Conservation (phyloP, 1,284 basidiomycete genomes). For the Boletellus deceptivus region DNA sequence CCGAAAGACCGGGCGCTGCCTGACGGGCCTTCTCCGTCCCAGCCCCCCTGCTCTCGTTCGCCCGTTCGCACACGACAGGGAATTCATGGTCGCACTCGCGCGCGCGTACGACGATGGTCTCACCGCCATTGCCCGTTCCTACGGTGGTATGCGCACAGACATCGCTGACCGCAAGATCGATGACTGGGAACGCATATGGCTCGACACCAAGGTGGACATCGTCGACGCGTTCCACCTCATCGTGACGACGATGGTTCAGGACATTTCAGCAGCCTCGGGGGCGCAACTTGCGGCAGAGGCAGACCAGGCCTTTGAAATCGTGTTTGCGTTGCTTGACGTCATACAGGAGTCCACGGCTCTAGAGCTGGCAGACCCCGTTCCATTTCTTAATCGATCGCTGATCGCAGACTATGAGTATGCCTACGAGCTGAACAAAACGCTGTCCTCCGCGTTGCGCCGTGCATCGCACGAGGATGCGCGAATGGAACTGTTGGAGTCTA, state of each 20-base stretch:
- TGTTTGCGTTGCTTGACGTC: slow-evolving; percentile 57
- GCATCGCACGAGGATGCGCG: slow-evolving; percentile 53
- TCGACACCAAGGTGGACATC: slow-evolving; percentile 69
- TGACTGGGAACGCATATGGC: slow-evolving; percentile 66
- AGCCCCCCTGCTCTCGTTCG: slow-evolving; percentile 48
- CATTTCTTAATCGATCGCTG: slow-evolving; percentile 65
- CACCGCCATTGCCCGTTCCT: slow-evolving; percentile 50
- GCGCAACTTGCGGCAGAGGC: slow-evolving; percentile 42
- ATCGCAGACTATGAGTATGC: slow-evolving; percentile 68
- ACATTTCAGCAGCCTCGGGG: slow-evolving; percentile 44
- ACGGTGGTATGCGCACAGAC: slow-evolving; percentile 49
- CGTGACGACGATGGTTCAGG: slow-evolving; percentile 47
- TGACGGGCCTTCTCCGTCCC: slow-evolving; percentile 53
- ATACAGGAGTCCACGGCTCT: slow-evolving; percentile 21
- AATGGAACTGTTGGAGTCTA: slow-evolving; percentile 53
- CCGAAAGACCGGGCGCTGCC: slow-evolving; percentile 58
- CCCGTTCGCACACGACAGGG: slow-evolving; percentile 48
- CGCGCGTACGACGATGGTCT: slow-evolving; percentile 58
- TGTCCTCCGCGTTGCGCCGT: slow-evolving; percentile 45
- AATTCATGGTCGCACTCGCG: slow-evolving; percentile 58
- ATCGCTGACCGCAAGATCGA: slow-evolving; percentile 39
- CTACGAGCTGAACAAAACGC: slow-evolving; percentile 53
- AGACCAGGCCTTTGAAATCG: slow-evolving; percentile 54
- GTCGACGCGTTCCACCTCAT: slow-evolving; percentile 66
- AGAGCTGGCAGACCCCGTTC: slow-evolving; percentile 34